Conservation (phyloP, 805 yeast genomes). For the Metschnikowia gruessii region DNA sequence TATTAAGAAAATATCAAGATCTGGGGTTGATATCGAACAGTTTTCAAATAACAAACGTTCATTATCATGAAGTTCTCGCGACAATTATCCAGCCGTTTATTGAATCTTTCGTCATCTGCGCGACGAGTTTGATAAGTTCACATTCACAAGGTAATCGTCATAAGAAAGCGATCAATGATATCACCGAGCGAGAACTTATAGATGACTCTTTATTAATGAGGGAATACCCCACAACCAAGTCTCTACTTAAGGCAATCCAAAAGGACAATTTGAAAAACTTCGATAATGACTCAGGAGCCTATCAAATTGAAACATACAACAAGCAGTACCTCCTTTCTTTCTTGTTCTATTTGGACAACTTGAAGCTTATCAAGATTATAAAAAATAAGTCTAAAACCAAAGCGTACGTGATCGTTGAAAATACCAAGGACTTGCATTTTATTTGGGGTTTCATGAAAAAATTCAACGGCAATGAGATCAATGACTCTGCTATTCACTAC, state of each 20-base stretch:
- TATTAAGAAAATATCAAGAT: constrained; percentile 22
- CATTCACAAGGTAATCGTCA: constrained; percentile 11
- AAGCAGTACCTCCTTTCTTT: constrained; percentile 42
- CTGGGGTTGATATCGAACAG: constrained; percentile 18
- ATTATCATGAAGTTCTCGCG: constrained; percentile 25
- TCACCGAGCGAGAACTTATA: constrained; percentile 26
- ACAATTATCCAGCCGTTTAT: constrained; percentile 35
- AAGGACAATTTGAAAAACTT: constrained; percentile 16
- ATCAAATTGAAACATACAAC: constrained; percentile 35
- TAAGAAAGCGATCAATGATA: constrained; percentile 8
- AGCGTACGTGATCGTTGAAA: constrained; percentile 36
- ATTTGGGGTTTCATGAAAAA: constrained; percentile 24
- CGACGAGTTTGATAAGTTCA: constrained; percentile 19
- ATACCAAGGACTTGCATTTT: constrained; percentile 27
- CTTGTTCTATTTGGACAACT: constrained; percentile 37
- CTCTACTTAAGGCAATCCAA: constrained; percentile 17
- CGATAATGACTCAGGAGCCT: constrained; percentile 16
- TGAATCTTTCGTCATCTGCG: constrained; percentile 32
- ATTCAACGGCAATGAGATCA: constrained; percentile 16
- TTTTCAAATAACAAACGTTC: constrained; percentile 23
- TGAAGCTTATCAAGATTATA: constrained; percentile 34
- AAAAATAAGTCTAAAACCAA: constrained; percentile 42
- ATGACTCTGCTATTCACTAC: constrained; percentile 26
- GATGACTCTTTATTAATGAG: constrained; percentile 23
- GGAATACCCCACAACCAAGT: constrained; percentile 21